Evolutionary conservation across 148 eudicot species (phyloP), one percentile per base, ranked within the genome.

Genomic region (Cornus florida): DNA sequence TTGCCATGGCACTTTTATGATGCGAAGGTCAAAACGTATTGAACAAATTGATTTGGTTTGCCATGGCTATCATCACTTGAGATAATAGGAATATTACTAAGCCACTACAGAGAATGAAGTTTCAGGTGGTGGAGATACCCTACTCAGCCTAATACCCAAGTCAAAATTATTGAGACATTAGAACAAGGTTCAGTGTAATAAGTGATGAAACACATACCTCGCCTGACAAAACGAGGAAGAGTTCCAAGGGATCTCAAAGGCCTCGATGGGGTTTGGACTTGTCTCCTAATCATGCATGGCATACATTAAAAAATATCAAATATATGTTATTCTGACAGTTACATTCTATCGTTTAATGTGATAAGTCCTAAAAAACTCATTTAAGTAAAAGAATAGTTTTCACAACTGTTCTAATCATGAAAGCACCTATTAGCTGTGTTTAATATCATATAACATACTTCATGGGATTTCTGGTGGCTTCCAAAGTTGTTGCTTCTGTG

Each of bases 391-490:
- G 10, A 57, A 57, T 57, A 57, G 13, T 14, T 57, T 57, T 57
- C 5, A 57, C 14, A 14, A 16, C 64, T 48, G 53, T 48, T 48
- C 53, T 48, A 13, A 57, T 57, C 64, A 5, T 17, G 5, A 16
- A 57, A 14, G 19, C 64, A 13, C 64, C 64, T 57, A 57, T 4
- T 57, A 57, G 20, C 17, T 4, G 11, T 17, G 14, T 57, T 57
- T 57, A 57, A 12, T 10, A 28, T 20, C 62, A 22, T n/a, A 60
- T 19, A 41, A 70, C 32, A 43, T 72, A 84, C 90, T 86, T 84
- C 82, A 77, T 80, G 14, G 90, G 90, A 53, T 85, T 87, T 83
- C 81, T 87, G 71, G 84, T 87, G 71, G 90, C 90, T 75, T 87
- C 90, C 71, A 87, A 76, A 59, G 86, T 87, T 56, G 90, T 75